Conservation (phyloP, 768 basidiomycete species). For the Pleurotus sapidus region DNA sequence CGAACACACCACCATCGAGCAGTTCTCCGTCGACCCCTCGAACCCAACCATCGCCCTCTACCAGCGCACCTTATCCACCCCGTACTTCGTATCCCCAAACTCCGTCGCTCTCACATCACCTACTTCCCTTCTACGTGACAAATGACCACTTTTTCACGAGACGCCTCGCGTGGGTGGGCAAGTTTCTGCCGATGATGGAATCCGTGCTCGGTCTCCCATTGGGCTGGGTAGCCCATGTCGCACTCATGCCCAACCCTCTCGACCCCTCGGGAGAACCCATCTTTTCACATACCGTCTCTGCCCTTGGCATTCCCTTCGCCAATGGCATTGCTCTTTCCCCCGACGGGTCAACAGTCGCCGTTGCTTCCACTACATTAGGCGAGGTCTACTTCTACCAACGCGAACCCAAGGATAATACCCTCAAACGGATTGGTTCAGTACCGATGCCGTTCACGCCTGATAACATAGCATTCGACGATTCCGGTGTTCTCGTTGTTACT, state of each 20-base stretch:
- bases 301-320: slow-evolving; percentile 56
- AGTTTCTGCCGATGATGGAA: slow-evolving; percentile 52
- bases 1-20: slow-evolving; percentile 59
- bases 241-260: slow-evolving; percentile 29
- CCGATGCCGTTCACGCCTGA: slow-evolving; percentile 59
- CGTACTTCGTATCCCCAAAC: slow-evolving; percentile 64
- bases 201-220: slow-evolving; percentile 54
- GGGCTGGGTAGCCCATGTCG: slow-evolving; percentile 56
- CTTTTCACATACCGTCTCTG: slow-evolving; percentile 34
- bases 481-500: slow-evolving; percentile 48
- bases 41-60: slow-evolving; percentile 38
- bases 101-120: slow-evolving; percentile 63
- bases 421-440: slow-evolving; percentile 36
- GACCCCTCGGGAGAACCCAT: slow-evolving; percentile 21
- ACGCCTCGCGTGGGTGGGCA: slow-evolving; percentile 52
- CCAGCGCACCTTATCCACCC: slow-evolving; percentile 58
- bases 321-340: slow-evolving; percentile 68
- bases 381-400: slow-evolving; percentile 52
- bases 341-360: slow-evolving; percentile 44
- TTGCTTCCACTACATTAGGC: slow-evolving; percentile 51
- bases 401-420: slow-evolving; percentile 37
- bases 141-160: slow-evolving; percentile 73
- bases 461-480: slow-evolving; percentile 54
- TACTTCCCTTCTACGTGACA: slow-evolving; percentile 66
- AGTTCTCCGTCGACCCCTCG: slow-evolving; percentile 53